Conservation (phyloP, 2,329 filamentous ascomycete species). For the Corinectria fuckeliana region DNA sequence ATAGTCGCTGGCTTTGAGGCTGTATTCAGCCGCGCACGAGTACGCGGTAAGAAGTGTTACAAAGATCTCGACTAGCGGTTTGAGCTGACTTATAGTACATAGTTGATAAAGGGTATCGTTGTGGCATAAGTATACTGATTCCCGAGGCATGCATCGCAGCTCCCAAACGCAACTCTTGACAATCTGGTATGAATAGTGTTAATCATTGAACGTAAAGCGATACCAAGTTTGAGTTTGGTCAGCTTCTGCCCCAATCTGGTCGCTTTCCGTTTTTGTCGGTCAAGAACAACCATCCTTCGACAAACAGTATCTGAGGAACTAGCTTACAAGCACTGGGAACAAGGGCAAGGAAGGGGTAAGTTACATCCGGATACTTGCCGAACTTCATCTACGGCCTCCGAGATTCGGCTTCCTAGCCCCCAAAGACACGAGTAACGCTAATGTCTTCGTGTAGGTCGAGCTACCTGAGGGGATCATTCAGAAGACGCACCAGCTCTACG, state of each 20-base stretch:
- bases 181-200: conserved; percentile 9
- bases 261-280: conserved; percentile 55
- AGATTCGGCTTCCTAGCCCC: background rate
- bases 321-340: conserved; percentile 73
- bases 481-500: conserved; percentile 59
- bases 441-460: conserved; percentile 29
- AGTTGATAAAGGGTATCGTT: conserved; percentile 30
- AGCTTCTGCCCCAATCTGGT: background rate
- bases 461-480: conserved; percentile 77
- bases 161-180: background rate
- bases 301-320: conserved; percentile 84
- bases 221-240: conserved; percentile 38
- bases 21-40: conserved; percentile 35
- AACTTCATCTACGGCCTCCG: background rate
- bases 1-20: conserved; percentile 6
- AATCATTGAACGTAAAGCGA: conserved; percentile 24
- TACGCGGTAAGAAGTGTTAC: conserved; percentile 24
- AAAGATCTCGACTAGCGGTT: background rate
- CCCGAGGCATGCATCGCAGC: background rate
- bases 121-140: conserved; percentile 10
- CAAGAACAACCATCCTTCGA: conserved; percentile 83
- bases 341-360: conserved; percentile 39
- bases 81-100: background rate
- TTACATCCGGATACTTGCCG: background rate
- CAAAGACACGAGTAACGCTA: background rate